These are phyloP conservation scores for Fonsecaea pugnacius DNA, from an alignment of 2,329 filamentous ascomycete species.

Conservation along the genomic window DNA sequence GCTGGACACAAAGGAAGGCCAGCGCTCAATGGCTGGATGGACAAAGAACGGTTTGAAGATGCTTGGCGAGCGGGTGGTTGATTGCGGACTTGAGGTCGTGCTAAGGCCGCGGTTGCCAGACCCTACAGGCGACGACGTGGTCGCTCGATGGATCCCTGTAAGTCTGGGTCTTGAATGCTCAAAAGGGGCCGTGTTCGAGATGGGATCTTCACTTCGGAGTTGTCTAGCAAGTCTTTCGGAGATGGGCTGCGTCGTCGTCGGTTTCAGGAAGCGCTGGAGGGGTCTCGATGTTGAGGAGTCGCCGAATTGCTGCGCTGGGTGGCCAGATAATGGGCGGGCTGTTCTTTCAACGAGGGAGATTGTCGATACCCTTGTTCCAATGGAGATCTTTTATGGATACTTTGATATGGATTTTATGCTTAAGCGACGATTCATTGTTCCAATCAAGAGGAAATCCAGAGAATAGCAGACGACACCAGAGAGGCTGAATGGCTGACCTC, in stretches of 20 bases:
- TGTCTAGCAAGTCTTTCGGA: constrained; percentile 1
- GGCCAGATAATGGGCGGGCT: background rate
- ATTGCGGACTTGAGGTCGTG: background rate
- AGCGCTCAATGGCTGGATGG: constrained; percentile 2
- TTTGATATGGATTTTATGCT: constrained; percentile 13
- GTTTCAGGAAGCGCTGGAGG: constrained; percentile 18
- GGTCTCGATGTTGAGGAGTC: constrained; percentile 2
- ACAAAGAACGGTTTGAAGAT: constrained; percentile 9
- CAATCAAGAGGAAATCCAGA: constrained; percentile 25
- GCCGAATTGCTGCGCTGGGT: background rate
- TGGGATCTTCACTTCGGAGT: background rate
- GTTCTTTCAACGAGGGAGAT: background rate
- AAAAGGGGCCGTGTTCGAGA: background rate
- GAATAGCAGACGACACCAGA: background rate
- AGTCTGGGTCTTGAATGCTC: background rate
- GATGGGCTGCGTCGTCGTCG: background rate
- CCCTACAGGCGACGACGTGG: background rate
- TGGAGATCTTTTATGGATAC: constrained; percentile 7
- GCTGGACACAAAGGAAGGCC: constrained; percentile 2
- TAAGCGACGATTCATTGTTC: constrained; percentile 28
- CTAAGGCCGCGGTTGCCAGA: background rate
- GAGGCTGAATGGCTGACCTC: constrained; percentile 31
- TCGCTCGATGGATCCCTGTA: background rate
- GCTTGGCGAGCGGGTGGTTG: background rate
- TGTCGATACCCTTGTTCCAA: background rate